phyloP scores from a whole-genome alignment of 305 asterid genomes.

The Fraxinus xanthoxyloides region DNA sequence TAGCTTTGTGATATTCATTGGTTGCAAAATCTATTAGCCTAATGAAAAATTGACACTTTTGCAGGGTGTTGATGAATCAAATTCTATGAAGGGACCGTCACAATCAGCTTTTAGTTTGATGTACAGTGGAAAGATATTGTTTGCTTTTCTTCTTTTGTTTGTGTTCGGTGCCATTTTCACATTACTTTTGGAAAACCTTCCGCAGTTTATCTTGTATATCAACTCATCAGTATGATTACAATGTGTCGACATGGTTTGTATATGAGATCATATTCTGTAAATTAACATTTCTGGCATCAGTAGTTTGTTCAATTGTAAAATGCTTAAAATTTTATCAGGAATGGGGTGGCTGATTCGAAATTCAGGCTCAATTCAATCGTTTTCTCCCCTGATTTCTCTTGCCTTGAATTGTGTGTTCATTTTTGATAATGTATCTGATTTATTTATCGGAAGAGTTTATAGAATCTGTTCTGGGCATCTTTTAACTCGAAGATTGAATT shows the following conservation, averaged over 20 bases:
- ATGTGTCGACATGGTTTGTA: background rate
- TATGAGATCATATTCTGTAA: background rate
- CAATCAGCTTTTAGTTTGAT: slow-evolving; percentile 29
- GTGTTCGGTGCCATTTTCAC: slow-evolving; percentile 66
- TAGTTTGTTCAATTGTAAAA: background rate
- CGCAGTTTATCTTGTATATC: slow-evolving; percentile 51
- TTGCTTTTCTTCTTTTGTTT: slow-evolving; percentile 62
- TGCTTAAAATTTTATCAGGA: background rate
- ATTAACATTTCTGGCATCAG: background rate
- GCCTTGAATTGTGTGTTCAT: background rate
- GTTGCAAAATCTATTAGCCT: slow-evolving; percentile 9
- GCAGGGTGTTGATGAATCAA: slow-evolving; percentile 45
- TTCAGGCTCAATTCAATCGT: background rate
- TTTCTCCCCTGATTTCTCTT: background rate
- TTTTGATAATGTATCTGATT: background rate
- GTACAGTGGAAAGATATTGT: slow-evolving; percentile 65
- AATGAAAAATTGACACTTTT: slow-evolving; percentile 19
- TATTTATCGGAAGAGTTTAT: background rate
- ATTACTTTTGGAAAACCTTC: slow-evolving; percentile 74
- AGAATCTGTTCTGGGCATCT: background rate
- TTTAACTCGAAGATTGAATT: background rate
- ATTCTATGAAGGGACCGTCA: slow-evolving; percentile 8
- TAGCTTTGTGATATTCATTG: background rate
- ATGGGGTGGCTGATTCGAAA: background rate
- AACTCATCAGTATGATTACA: slow-evolving; percentile 29